Base-by-base conservation (phyloP, 257 asterid genomes). In the Solanum neorickii region DNA sequence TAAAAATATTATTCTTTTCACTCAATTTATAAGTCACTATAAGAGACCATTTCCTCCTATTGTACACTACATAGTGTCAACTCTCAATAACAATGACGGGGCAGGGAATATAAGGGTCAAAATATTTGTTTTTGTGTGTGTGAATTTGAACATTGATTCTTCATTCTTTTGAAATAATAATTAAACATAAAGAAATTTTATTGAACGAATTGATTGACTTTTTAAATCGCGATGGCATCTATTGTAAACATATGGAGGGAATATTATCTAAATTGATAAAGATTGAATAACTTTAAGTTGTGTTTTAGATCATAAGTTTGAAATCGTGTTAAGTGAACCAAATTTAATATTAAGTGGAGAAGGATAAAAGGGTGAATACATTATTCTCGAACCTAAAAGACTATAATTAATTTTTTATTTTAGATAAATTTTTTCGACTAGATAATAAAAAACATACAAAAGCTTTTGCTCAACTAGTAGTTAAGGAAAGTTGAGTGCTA, bases 331-430 rank as follows among this genome's bases (percentile, higher is more conserved):
- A 33, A 69, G 2, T 2, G 7, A 69, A 29, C 0, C 18, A 31
- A 31, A 1, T 70, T 9, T 0, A 15, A 0, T 31, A 69, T 33
- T 31, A 72, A 72, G 2, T 72, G 44, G 1, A 16, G 0, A 72
- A 72, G 0, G 0, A 2, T 33, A 2, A 6, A 33, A 15, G 42
- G 9, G 4, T 15, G 3, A 5, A 33, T 3, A 1, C 7, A 70
- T 33, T 31, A 70, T 33, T 33, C 7, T 29, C 0, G 2, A 15
- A 0, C 20, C 1, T 31, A 7, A 16, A 69, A 31, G 0, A 21
- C 1, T 31, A 3, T 0, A 29, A 4, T 1, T 31, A 0, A 25
- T 29, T 46, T 9, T 2, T 8, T 15, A 3, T 70, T 4, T 31
- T 1, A 0, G 0, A 69, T 14, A 73, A 0, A 73, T 73, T 73